Conservation (phyloP, 257 asterid species). For the Penstemon eatonii region DNA sequence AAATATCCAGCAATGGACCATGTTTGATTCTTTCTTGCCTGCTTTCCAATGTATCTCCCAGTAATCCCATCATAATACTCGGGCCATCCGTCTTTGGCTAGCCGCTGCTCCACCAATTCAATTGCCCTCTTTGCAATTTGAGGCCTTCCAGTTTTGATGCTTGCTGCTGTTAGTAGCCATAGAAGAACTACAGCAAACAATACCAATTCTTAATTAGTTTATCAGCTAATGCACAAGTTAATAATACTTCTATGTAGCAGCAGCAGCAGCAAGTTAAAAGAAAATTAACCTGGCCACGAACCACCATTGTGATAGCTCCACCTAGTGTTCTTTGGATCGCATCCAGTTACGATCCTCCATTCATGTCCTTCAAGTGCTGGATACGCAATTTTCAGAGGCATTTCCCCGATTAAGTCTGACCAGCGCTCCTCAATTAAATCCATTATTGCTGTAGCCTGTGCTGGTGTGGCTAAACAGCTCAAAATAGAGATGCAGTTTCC, state of each 20-base stretch:
- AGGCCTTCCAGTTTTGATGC: conserved; percentile 66
- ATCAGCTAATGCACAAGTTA: not conserved
- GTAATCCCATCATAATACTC: conserved; percentile 63
- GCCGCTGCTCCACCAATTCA: conserved; percentile 57
- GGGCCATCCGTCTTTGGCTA: conserved; percentile 67
- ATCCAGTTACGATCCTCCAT: conserved; percentile 58
- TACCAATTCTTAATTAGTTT: not conserved
- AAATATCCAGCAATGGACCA: conserved; percentile 65
- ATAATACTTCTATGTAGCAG: conserved; percentile 4
- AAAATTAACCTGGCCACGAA: conserved; percentile 60
- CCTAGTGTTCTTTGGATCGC: conserved; percentile 64
- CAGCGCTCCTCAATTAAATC: conserved; percentile 65
- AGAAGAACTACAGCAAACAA: conserved; percentile 44
- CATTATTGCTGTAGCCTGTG: conserved; percentile 57
- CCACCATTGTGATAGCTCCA: conserved; percentile 74
- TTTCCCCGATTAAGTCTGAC: conserved; percentile 54
- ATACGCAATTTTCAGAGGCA: conserved; percentile 58
- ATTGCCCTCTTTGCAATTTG: conserved; percentile 63
- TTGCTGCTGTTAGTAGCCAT: conserved; percentile 67
- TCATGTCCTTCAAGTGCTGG: conserved; percentile 64
- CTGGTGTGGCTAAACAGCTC: conserved; percentile 57
- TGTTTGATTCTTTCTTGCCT: conserved; percentile 64
- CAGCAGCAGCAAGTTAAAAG: conserved; percentile 4
- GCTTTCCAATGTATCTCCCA: conserved; percentile 59
- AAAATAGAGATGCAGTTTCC: conserved; percentile 62